Base-by-base conservation (phyloP, 2,329 filamentous ascomycete species). In the Exserohilum rostratum region DNA sequence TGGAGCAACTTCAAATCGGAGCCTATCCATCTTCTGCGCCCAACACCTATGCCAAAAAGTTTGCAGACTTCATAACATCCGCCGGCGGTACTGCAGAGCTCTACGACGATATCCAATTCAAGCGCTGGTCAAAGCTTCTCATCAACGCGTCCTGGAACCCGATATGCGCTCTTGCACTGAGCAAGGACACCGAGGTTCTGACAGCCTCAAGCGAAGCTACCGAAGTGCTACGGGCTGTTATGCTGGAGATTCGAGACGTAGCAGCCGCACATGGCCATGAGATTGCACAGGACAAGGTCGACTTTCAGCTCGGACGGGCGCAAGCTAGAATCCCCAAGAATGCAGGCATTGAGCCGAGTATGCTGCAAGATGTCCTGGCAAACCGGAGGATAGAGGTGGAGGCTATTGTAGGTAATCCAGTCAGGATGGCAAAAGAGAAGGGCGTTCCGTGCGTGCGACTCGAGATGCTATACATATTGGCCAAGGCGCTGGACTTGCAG, bases 101-200 rank as follows among this genome's bases (percentile, higher is more conserved):
- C 5, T 77, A 82, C 33, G 76, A 79, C 3, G 78, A 87, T 56
- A 78, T 88, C 7, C 84, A 88, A 58, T 67, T 78, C 0, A 78
- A 82, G 47, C 78, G 85, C 6, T 88, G 85, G 85, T 77, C 78
- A 47, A 88, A 88, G 68, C 77, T 87, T 0, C 73, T 87, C 0
- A 76, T 85, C 69, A 88, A 88, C 64, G 84, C 81, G 1, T 78
- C 82, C 0, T 87, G 83, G 82, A 88, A 88, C 60, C 81, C 85
- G 0, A 77, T 86, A 31, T 85, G 83, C 37, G 84, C 85, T 0
- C 72, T 87, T 1, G 82, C 83, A 0, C 77, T 81, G 0, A 77
- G 78, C 37, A 80, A 83, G 52, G 85, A 85, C 17, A 79, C 82
- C 0, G 67, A 78, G 0, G 82, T 85, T 65, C 70, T 86, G 10